Evolutionary conservation across 2,329 filamentous ascomycete species (phyloP).

Genomic region (Apiospora rasikravindrae): DNA sequence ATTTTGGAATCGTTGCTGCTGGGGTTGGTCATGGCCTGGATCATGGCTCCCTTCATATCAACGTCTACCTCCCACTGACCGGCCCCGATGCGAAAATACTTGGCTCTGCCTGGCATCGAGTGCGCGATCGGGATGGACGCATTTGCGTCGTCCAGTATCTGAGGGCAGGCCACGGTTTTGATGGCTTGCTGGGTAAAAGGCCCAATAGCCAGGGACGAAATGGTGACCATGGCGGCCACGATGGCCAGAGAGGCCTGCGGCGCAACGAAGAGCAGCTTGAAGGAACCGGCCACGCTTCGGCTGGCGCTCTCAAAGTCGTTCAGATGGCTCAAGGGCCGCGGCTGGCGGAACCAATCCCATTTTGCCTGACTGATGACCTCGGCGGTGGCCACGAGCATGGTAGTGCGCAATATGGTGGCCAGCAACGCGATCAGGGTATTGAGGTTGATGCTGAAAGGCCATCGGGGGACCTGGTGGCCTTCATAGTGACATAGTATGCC

Average conservation of each 20-base stretch:
- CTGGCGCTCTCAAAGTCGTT: conserved; percentile 39
- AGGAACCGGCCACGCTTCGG: conserved; percentile 34
- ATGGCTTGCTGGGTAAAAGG: conserved; percentile 40
- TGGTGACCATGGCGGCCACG: conserved; percentile 27
- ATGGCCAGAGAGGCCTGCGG: conserved; percentile 20
- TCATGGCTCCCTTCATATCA: conserved; percentile 39
- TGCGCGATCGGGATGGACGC: conserved; percentile 28
- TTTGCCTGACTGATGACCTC: conserved; percentile 41
- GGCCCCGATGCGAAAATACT: conserved; percentile 29
- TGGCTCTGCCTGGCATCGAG: conserved; percentile 23
- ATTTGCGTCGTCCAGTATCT: conserved; percentile 22
- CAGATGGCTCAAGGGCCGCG: conserved; percentile 35
- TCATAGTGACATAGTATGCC: conserved; percentile 25
- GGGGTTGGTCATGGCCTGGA: conserved; percentile 36
- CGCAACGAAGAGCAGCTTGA: conserved; percentile 33
- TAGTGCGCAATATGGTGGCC: conserved; percentile 30
- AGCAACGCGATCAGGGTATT: conserved; percentile 30
- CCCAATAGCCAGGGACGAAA: conserved; percentile 36
- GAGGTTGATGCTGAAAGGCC: conserved; percentile 30
- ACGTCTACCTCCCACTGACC: conserved; percentile 32
- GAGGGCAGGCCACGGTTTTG: conserved; percentile 29
- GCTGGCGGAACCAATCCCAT: conserved; percentile 39
- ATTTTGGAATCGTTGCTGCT: conserved; percentile 30
- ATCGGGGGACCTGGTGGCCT: conserved; percentile 25
- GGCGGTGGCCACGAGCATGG: conserved; percentile 35